Conservation (phyloP, 1,139 yeast species). For the Nakaseomyces glabratus region DNA sequence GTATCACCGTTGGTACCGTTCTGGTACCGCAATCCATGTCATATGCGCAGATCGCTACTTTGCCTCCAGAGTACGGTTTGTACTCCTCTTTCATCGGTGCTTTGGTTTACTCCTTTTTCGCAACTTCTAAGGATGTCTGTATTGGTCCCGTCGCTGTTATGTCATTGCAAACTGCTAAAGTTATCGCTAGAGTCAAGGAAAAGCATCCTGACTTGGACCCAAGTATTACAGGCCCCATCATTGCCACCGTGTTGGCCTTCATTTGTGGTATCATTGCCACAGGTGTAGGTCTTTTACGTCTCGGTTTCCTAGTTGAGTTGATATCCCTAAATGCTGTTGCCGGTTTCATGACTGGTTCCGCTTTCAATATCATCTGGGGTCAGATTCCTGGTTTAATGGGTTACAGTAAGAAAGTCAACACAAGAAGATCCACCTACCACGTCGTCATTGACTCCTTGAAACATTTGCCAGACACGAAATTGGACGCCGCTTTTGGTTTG, state of each 20-base stretch:
- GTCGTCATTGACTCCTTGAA: conserved; percentile 69
- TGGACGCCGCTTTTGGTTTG: conserved; percentile 87
- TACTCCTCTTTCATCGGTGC: conserved; percentile 93
- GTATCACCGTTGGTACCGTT: conserved; percentile 87
- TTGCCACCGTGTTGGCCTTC: conserved; percentile 73
- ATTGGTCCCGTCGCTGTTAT: conserved; percentile 97
- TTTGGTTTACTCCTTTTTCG: conserved; percentile 78
- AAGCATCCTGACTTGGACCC: conserved; percentile 30
- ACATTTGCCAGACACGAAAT: conserved; percentile 53
- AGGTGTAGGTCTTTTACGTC: conserved; percentile 71
- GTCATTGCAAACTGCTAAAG: conserved; percentile 80
- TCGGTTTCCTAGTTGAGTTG: conserved; percentile 82
- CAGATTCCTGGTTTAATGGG: conserved; percentile 89
- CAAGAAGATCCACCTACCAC: conserved; percentile 59
- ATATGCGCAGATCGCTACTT: conserved; percentile 78
- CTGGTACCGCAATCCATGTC: conserved; percentile 96
- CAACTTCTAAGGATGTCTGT: conserved; percentile 90
- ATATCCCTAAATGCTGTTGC: conserved; percentile 88
- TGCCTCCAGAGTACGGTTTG: conserved; percentile 76
- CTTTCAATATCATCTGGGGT: conserved; percentile 69
- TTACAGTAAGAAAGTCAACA: conserved; percentile 51
- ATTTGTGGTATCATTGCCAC: conserved; percentile 79
- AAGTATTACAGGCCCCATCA: conserved; percentile 43
- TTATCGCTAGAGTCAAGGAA: conserved; percentile 54
- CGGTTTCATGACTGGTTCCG: conserved; percentile 95